Percentiles rank a stretch among this genome's conserved stretches.
phyloP scores from a whole-genome alignment of 1,139 yeast species.

The Candida tetrigidarum region DNA sequence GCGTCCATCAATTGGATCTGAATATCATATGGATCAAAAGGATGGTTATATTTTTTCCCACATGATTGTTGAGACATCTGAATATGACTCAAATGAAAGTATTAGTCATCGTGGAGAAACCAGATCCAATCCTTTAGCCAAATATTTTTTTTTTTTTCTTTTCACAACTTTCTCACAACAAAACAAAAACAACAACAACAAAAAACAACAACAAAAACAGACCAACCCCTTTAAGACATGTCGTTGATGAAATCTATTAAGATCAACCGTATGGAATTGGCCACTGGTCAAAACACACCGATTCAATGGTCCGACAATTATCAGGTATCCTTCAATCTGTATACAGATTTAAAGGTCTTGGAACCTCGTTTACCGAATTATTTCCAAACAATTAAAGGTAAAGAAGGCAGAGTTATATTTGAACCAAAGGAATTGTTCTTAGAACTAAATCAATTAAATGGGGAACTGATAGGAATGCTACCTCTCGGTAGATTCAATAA shows the following conservation, averaged over 20 bases:
- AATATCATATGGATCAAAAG: slow-evolving; percentile 79
- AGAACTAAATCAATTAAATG: slow-evolving; percentile 29
- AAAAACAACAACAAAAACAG: neutral
- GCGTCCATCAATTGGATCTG: slow-evolving; percentile 79
- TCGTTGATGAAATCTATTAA: slow-evolving; percentile 24
- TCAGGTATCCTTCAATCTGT: slow-evolving; percentile 44
- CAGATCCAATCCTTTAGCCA: neutral
- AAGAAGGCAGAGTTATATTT: slow-evolving; percentile 21
- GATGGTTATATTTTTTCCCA: slow-evolving; percentile 58
- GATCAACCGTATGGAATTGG: slow-evolving; percentile 27
- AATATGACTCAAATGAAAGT: neutral
- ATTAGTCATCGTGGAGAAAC: neutral
- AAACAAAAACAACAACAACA: slow-evolving; percentile 4
- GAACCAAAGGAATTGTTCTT: slow-evolving; percentile 35
- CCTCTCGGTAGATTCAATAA: slow-evolving; percentile 36
- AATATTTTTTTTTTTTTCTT: neutral
- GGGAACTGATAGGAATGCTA: slow-evolving; percentile 31
- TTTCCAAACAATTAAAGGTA: slow-evolving; percentile 29
- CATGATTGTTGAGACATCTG: slow-evolving; percentile 3
- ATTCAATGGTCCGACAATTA: slow-evolving; percentile 41
- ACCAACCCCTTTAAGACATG: slow-evolving; percentile 6
- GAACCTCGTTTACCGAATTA: slow-evolving; percentile 47
- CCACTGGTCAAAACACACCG: slow-evolving; percentile 31
- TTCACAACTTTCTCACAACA: neutral
- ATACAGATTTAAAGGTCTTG: slow-evolving; percentile 35